Evolutionary conservation across 2,329 filamentous ascomycete genomes (phyloP).

Genomic region (Neofusicoccum cordaticola): DNA sequence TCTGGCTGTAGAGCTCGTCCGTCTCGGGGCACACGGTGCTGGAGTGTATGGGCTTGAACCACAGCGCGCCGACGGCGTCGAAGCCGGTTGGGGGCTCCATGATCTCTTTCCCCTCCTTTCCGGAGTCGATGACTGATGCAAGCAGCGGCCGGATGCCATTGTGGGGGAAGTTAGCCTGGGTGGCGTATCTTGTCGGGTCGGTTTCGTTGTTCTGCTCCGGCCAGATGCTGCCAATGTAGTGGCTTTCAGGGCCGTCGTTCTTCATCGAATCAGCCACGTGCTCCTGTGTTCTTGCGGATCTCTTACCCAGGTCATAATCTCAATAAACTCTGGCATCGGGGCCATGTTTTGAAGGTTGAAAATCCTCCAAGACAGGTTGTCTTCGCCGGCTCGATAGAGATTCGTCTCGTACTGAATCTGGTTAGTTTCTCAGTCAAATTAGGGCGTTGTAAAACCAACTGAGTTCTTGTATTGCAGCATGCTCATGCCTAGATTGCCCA

Average conservation of each 20-base stretch:
- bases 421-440: too few relatives aligned
- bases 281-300: too few relatives aligned
- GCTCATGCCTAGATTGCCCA: neutral
- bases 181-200: conserved; percentile 25
- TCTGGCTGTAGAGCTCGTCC: neutral
- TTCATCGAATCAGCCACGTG: neutral
- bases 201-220: conserved; percentile 28
- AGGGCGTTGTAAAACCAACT: too few relatives aligned
- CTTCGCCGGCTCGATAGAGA: conserved; percentile 35
- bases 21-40: neutral
- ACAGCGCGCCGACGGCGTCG: neutral
- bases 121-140: conserved; percentile 35
- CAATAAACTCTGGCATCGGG: conserved; percentile 29
- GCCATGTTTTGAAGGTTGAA: conserved; percentile 33
- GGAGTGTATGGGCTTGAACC: neutral
- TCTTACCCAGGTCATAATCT: conserved; percentile 33
- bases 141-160: conserved; percentile 36
- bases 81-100: neutral
- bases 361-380: conserved; percentile 36
- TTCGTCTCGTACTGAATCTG: conserved; percentile 23
- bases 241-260: conserved; percentile 38
- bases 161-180: conserved; percentile 28
- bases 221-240: conserved; percentile 38
- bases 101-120: conserved; percentile 22
- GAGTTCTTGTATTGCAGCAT: conserved; percentile 34